phyloP scores from a whole-genome alignment of 2,329 filamentous ascomycete genomes.

The Neofusicoccum sp. region DNA sequence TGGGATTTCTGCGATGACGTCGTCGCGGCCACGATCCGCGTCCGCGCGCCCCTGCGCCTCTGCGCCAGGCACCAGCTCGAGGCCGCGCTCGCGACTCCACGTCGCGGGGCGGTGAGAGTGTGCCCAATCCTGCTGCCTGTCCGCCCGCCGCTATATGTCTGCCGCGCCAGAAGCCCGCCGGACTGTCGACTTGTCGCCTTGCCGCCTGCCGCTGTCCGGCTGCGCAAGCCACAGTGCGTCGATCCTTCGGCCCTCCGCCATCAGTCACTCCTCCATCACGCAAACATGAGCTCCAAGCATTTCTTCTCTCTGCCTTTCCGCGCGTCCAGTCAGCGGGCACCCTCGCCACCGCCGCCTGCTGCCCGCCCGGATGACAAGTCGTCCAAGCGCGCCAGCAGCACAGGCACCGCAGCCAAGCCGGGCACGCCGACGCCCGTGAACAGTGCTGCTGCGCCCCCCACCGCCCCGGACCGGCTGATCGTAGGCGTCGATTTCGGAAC shows the following conservation, averaged over 20 bases:
- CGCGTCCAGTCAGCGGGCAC: neutral
- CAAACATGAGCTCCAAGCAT: neutral
- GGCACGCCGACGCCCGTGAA: neutral
- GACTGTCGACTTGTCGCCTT: neutral
- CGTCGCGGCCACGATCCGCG: too few relatives aligned
- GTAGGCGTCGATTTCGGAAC: slow-evolving; percentile 83
- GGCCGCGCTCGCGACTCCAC: too few relatives aligned
- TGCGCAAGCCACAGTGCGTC: neutral
- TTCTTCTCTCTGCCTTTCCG: neutral
- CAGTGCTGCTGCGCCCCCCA: slow-evolving; percentile 13
- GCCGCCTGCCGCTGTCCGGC: neutral
- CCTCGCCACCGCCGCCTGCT: neutral
- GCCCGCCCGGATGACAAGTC: neutral
- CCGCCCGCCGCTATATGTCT: too few relatives aligned
- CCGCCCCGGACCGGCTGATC: slow-evolving; percentile 65
- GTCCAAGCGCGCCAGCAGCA: neutral
- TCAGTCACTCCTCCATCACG: neutral
- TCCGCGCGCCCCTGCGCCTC: too few relatives aligned
- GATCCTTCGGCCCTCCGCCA: neutral
- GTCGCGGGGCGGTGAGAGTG: too few relatives aligned
- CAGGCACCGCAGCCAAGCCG: neutral
- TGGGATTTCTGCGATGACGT: too few relatives aligned
- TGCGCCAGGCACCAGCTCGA: too few relatives aligned
- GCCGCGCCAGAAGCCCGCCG: too few relatives aligned
- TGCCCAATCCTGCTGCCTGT: too few relatives aligned